Evolutionary conservation across 225 moss, liverwort and hornwort genomes (phyloP).

Genomic region (Bryoerythrophyllum caledonicum): DNA sequence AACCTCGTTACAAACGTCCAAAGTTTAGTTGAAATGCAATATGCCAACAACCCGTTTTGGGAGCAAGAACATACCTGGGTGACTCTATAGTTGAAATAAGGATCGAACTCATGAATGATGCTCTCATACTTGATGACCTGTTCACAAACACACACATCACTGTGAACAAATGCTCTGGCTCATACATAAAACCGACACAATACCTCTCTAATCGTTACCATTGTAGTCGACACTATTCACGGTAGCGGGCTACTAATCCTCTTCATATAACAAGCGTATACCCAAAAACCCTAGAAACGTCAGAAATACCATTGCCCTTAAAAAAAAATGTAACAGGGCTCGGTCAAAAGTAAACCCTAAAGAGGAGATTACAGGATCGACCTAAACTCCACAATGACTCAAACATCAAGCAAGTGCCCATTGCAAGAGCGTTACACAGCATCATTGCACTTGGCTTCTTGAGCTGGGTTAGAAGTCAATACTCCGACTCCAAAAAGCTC

Average conservation of each 20-base stretch:
- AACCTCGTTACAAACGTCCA: conserved; percentile 8
- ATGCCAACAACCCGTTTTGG: neutral
- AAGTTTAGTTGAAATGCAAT: neutral
- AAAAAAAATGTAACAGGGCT: neutral
- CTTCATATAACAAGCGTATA: conserved; percentile 17
- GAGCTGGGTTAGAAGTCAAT: neutral
- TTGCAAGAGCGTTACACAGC: neutral
- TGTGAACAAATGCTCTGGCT: neutral
- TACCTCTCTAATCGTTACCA: neutral
- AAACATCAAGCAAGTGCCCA: neutral
- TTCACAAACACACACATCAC: conserved; percentile 19
- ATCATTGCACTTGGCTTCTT: no score
- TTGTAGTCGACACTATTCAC: neutral
- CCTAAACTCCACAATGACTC: neutral
- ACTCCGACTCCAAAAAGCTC: neutral
- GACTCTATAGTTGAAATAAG: conserved; percentile 98
- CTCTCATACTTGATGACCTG: conserved; percentile 99
- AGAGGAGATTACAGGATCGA: neutral
- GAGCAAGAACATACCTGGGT: conserved; percentile 73
- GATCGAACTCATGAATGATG: conserved; percentile 99
- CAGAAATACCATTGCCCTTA: neutral
- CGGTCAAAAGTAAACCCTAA: conserved; percentile 15
- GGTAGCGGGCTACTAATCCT: conserved; percentile 5
- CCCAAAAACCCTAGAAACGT: neutral
- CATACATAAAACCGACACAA: neutral